phyloP scores from a whole-genome alignment of 2,329 filamentous ascomycete genomes.

The Talaromyces verruculosus region DNA sequence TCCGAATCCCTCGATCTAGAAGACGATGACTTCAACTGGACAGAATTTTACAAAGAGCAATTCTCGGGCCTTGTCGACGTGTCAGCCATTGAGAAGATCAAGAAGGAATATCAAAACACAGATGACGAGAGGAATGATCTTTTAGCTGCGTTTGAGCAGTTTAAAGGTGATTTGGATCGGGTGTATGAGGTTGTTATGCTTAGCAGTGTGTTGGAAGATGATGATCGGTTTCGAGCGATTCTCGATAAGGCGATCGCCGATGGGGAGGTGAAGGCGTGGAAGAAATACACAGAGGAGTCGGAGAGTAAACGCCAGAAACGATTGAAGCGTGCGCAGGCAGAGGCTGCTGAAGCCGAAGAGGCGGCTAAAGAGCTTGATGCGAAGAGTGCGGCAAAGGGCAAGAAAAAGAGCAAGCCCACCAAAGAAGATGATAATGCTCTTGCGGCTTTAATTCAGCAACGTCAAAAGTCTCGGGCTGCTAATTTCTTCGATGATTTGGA shows the following conservation, averaged over 20 bases:
- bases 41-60: constrained; percentile 82
- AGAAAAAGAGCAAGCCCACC: constrained; percentile 50
- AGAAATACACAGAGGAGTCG: constrained; percentile 71
- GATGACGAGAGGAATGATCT: constrained; percentile 81
- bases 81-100: constrained; percentile 73
- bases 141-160: constrained; percentile 70
- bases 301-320: constrained; percentile 62
- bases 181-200: constrained; percentile 86
- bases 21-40: constrained; percentile 83
- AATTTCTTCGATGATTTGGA: constrained; percentile 72
- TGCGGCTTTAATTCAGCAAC: constrained; percentile 71
- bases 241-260: constrained; percentile 76
- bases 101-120: constrained; percentile 76
- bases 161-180: constrained; percentile 70
- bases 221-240: constrained; percentile 76
- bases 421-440: constrained; percentile 50
- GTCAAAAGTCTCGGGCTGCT: constrained; percentile 62
- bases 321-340: constrained; percentile 62
- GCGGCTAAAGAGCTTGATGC: constrained; percentile 73
- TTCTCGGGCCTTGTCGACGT: constrained; percentile 73
- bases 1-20: constrained; percentile 70
- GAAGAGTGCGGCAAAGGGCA: constrained; percentile 57
- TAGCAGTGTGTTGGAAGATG: constrained; percentile 78
- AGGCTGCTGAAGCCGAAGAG: constrained; percentile 71
- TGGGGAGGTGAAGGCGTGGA: constrained; percentile 65